A percentile compares a stretch with the other conserved stretches of the same genome.
Evolutionary conservation across 2,329 filamentous ascomycete genomes (phyloP).

Genomic region (Phyllosticta capitalensis): DNA sequence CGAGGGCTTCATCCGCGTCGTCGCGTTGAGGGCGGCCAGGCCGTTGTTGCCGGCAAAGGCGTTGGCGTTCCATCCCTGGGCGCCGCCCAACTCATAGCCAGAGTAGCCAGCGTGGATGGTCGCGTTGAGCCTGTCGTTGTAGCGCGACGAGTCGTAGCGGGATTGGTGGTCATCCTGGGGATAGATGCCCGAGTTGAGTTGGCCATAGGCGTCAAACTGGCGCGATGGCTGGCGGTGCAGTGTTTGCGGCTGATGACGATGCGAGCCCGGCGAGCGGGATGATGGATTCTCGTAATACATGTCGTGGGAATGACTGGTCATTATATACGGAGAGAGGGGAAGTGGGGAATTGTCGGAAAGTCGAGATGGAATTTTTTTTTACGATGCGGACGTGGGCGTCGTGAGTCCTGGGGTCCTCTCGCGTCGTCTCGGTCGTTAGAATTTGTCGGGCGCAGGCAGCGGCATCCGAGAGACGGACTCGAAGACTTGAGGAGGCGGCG

Average conservation of each 20-base stretch:
- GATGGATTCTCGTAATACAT: conserved; percentile 65
- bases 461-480: not conserved
- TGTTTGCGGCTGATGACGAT: conserved; percentile 55
- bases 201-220: conserved; percentile 65
- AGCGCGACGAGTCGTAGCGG: conserved; percentile 43
- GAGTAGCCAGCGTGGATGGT: conserved; percentile 52
- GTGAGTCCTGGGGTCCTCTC: not conserved
- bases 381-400: not conserved
- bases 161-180: conserved; percentile 55
- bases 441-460: too few species aligned
- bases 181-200: conserved; percentile 57
- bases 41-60: conserved; percentile 58
- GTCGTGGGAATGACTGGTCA: conserved; percentile 35
- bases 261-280: conserved; percentile 65
- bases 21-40: conserved; percentile 50
- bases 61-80: conserved; percentile 73
- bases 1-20: conserved; percentile 46
- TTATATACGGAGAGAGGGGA: conserved; percentile 5
- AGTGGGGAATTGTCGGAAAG: conserved; percentile 1
- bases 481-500: not conserved
- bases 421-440: not conserved
- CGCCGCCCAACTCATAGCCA: conserved; percentile 57
- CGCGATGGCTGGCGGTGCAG: conserved; percentile 65
- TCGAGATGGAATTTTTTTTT: not conserved
- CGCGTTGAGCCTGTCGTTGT: conserved; percentile 50